Conservation (phyloP, 495 filamentous ascomycete genomes). For the Hypoxylon rickii region DNA sequence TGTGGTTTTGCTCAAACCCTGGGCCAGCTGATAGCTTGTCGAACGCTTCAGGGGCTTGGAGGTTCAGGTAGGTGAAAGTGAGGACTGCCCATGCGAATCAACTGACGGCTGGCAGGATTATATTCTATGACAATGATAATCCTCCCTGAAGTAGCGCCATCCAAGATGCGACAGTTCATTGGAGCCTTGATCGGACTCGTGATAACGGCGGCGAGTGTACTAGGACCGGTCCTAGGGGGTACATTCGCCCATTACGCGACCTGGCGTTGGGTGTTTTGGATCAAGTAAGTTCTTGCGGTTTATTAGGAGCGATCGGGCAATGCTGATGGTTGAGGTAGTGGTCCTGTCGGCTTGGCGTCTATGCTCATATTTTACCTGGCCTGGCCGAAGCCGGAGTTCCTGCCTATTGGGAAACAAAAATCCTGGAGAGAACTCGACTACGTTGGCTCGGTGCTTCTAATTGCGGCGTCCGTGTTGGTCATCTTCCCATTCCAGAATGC, state of each 20-base stretch:
- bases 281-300: conserved; percentile 48
- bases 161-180: conserved; percentile 40
- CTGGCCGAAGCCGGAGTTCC: conserved; percentile 47
- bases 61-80: conserved; percentile 43
- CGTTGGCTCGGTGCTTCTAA: conserved; percentile 57
- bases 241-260: conserved; percentile 40
- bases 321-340: conserved; percentile 31
- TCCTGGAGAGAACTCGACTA: conserved; percentile 58
- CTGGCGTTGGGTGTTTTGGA: conserved; percentile 57
- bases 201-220: conserved; percentile 42
- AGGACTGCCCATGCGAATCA: neutral
- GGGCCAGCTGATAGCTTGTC: conserved; percentile 51
- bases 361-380: conserved; percentile 52
- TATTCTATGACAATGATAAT: conserved; percentile 59
- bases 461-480: conserved; percentile 60
- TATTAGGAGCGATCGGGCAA: neutral
- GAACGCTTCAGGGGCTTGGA: conserved; percentile 52
- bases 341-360: conserved; percentile 55
- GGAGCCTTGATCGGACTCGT: conserved; percentile 41
- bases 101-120: conserved; percentile 36
- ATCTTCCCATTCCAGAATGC: conserved; percentile 64
- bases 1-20: conserved; percentile 55
- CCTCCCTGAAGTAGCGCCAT: conserved; percentile 54
- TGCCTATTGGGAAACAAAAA: conserved; percentile 35
- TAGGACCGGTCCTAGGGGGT: conserved; percentile 55